These are phyloP conservation scores for Fusarium sp. DNA, from an alignment of 2,329 filamentous ascomycete genomes.

Conservation along the genomic window DNA sequence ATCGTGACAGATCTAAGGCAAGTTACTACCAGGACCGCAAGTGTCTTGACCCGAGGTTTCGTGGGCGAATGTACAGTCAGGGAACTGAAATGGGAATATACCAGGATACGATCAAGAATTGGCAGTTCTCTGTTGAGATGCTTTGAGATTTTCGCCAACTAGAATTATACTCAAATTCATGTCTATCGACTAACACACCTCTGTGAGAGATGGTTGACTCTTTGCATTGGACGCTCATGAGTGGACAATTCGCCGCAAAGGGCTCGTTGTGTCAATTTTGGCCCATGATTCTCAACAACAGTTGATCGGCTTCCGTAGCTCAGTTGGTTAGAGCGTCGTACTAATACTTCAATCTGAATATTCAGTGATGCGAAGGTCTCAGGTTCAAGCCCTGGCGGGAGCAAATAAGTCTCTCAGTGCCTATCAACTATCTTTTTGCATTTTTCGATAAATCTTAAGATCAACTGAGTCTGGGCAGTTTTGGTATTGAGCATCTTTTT, in stretches of 20 bases:
- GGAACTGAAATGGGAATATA: background rate
- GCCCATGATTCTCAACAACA: background rate
- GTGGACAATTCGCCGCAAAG: background rate
- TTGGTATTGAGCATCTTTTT: background rate
- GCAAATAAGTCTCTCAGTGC: slow-evolving; percentile 5
- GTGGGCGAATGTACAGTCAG: background rate
- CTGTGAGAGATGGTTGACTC: background rate
- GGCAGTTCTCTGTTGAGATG: background rate
- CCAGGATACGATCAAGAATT: background rate
- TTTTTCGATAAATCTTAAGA: background rate
- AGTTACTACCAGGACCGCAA: rapidly evolving
- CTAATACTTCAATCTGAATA: slow-evolving; percentile 6
- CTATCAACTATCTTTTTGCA: background rate
- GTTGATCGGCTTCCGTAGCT: slow-evolving; percentile 7
- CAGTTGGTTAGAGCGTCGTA: slow-evolving; percentile 11
- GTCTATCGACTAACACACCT: background rate
- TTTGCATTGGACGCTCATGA: background rate
- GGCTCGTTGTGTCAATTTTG: background rate
- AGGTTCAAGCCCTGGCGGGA: slow-evolving; percentile 10
- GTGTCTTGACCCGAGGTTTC: background rate
- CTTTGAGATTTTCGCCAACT: background rate
- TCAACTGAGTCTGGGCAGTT: background rate
- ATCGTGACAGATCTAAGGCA: background rate
- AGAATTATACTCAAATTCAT: background rate
- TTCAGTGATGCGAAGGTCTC: slow-evolving; percentile 7